Base-by-base conservation (phyloP, 2,329 filamentous ascomycete genomes). In the Catunica adiposa region DNA sequence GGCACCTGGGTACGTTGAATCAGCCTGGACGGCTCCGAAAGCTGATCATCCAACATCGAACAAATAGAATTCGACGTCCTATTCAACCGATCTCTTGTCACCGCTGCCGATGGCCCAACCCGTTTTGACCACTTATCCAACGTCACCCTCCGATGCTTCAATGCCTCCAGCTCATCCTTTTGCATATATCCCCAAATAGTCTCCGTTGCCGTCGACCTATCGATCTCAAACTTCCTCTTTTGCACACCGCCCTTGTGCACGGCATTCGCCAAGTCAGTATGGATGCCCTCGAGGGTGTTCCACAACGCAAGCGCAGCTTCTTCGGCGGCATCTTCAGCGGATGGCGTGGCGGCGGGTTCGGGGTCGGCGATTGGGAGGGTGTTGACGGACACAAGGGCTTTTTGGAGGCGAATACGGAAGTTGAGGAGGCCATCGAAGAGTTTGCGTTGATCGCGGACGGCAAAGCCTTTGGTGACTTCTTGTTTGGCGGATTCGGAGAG, bases 111-210 rank as follows among this genome's bases (percentile, higher is more conserved):
- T 53, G 80, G 78, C 61, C 81, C 79, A 22, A 72, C 70, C 67
- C 90, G 92, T 57, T 75, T 72, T 17, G 89, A 92, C 92, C 92
- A 98, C 67, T 94, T 94, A 64, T 95, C 84, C 11, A 98, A 75
- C 0, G 83, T 78, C 20, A 79, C 76, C 61, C 83, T 82, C 55
- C 90, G 82, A 61, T 81, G 77, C 3, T 77, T 69, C 22, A 76
- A 63, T 1, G 77, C 73, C 1, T 73, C 69, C 25, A 74, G 65
- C 64, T 96, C 89, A 6, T 83, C 73, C 1, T 72, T 70, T 60
- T 80, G 71, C 70, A 92, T 83, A 51, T 79, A 76, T 14, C 78
- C 72, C 86, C 86, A 94, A 1, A 95, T 79, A 1, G 80, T 75
- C 15, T 78, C 71, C 7, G 74, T 81, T 1, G 83, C 67, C 3